phyloP scores from a whole-genome alignment of 139 green algal genomes.

The Haematococcus sp. region DNA sequence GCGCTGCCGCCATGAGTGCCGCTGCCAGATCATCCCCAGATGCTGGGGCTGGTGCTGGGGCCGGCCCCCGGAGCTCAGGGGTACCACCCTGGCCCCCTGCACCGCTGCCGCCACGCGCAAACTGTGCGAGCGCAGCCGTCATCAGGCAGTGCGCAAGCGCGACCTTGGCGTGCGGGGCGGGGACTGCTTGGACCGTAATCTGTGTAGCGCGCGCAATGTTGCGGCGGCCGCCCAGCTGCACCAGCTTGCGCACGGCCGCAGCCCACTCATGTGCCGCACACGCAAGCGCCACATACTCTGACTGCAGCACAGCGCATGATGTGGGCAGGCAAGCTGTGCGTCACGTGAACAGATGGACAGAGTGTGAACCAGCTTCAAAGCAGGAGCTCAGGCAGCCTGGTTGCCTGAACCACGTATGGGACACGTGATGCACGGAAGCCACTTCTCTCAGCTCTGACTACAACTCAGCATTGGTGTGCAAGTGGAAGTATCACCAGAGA shows the following conservation, averaged over 20 bases:
- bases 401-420: no score
- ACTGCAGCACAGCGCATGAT: constrained; percentile 4
- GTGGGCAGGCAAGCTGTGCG: constrained; percentile 14
- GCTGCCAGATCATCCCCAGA: not conserved
- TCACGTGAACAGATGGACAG: constrained; percentile 12
- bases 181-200: not conserved
- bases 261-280: constrained; percentile 19
- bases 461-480: no score
- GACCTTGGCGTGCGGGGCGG: not conserved
- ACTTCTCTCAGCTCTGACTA: no score
- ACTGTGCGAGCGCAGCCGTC: not conserved
- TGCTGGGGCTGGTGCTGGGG: no score
- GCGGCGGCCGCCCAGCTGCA: constrained; percentile 2
- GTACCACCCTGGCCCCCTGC: not conserved
- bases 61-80: not conserved
- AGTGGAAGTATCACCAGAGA: no score
- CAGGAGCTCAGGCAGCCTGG: no score
- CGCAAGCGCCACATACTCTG: constrained; percentile 18
- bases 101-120: no score
- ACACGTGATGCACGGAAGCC: no score
- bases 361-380: no score
- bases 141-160: not conserved
- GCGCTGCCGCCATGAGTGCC: constrained; percentile 15
- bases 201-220: not conserved
- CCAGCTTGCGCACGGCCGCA: constrained; percentile 22